Evolutionary conservation across 495 filamentous ascomycete species (phyloP).

Genomic region (Xylaria sp.): DNA sequence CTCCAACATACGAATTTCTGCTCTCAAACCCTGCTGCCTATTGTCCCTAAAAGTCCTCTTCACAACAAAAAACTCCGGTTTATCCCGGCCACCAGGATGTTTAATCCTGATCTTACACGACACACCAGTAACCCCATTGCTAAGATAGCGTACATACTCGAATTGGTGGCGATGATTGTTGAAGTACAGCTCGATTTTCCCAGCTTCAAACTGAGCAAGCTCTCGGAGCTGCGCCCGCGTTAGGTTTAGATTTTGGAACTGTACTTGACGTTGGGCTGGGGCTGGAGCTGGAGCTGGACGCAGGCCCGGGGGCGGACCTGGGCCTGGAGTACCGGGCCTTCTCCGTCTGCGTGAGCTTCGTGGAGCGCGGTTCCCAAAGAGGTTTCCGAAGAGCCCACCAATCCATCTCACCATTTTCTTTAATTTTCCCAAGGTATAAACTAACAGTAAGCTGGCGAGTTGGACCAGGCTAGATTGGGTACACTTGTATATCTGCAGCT

Average conservation of each 20-base stretch:
- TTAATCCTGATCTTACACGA: conserved; percentile 7
- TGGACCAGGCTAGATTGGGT: background rate
- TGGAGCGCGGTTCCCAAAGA: background rate
- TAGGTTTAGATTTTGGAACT: too few relatives aligned
- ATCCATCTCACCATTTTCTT: background rate
- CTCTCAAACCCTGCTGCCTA: background rate
- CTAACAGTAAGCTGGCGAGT: background rate
- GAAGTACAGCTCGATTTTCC: background rate
- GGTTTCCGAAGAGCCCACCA: background rate
- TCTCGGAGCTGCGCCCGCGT: conserved; percentile 1
- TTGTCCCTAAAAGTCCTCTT: background rate
- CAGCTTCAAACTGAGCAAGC: background rate
- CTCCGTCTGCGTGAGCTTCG: background rate
- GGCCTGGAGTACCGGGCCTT: background rate
- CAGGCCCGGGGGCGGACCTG: background rate
- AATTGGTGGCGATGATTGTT: background rate
- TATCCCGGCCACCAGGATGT: background rate
- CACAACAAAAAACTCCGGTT: background rate
- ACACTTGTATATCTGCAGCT: background rate
- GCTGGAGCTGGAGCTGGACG: background rate
- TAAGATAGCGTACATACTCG: background rate
- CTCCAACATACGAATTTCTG: background rate
- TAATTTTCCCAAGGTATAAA: background rate
- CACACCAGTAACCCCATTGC: conserved; percentile 4
- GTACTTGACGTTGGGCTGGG: background rate